Conservation (phyloP, 1,139 yeast genomes). For the Blastobotrys serpentis region DNA sequence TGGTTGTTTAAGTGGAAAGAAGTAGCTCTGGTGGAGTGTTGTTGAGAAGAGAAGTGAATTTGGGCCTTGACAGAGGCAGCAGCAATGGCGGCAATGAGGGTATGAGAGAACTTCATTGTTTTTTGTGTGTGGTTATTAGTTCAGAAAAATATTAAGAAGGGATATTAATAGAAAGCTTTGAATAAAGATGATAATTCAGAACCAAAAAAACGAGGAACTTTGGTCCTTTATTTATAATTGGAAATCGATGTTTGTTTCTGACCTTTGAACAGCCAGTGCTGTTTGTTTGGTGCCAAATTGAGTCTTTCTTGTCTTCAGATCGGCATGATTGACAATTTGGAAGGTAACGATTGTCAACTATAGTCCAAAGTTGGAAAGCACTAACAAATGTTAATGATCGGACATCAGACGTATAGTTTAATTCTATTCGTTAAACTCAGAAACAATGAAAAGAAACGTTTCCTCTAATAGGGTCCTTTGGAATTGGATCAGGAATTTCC, state of each 20-base stretch:
- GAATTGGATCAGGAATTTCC: conserved; percentile 1
- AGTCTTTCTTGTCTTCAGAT: neutral
- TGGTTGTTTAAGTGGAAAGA: neutral
- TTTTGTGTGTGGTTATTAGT: neutral
- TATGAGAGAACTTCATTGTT: conserved; percentile 10
- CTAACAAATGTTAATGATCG: neutral
- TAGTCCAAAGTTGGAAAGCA: neutral
- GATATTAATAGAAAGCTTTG: neutral
- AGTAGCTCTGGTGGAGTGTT: conserved; percentile 3
- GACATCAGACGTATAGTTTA: neutral
- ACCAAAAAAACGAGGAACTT: neutral
- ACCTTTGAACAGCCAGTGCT: neutral
- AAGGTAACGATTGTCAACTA: neutral
- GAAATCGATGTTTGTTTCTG: neutral
- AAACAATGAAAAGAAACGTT: neutral
- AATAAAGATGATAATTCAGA: neutral
- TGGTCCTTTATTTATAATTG: neutral
- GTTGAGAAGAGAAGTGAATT: neutral
- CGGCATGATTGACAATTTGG: neutral
- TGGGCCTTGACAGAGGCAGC: conserved; percentile 10
- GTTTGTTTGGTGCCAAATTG: conserved; percentile 2
- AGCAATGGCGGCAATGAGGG: conserved; percentile 7
- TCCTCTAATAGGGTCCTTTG: neutral
- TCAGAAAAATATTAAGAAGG: neutral
- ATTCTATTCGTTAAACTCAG: neutral